Percentiles rank a stretch among this genome's conserved stretches.
phyloP scores from a whole-genome alignment of 2,329 filamentous ascomycete species.

The Lachnellula subtilissima region DNA sequence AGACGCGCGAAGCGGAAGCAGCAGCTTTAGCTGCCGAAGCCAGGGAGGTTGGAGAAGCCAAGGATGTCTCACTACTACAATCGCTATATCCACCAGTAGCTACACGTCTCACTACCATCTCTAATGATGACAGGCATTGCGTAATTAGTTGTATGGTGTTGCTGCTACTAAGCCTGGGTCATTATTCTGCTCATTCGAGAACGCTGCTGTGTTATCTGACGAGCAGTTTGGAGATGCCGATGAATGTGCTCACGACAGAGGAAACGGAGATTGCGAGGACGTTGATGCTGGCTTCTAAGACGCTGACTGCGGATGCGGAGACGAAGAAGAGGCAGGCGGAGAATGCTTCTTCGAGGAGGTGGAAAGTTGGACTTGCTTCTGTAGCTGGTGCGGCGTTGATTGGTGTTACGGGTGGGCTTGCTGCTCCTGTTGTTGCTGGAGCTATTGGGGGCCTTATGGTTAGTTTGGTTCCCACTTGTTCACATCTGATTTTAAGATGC shows the following conservation, averaged over 20 bases:
- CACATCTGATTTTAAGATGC: no score
- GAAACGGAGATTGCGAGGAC: conserved; percentile 73
- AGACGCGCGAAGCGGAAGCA: conserved; percentile 18
- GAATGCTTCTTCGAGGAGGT: conserved; percentile 64
- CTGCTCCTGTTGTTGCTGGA: conserved; percentile 80
- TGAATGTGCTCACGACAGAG: conserved; percentile 58
- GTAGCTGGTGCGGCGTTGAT: conserved; percentile 84
- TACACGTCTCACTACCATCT: conserved; percentile 51
- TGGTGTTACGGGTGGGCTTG: conserved; percentile 87
- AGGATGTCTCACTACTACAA: conserved; percentile 44
- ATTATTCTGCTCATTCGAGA: conserved; percentile 71
- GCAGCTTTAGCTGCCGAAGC: conserved; percentile 24
- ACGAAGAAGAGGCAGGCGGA: conserved; percentile 66
- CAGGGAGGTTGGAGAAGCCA: conserved; percentile 29
- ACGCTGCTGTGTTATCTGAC: conserved; percentile 63
- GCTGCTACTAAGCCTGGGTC: conserved; percentile 65
- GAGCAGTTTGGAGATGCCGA: conserved; percentile 59
- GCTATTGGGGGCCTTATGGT: conserved; percentile 78
- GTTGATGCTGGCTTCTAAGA: conserved; percentile 60
- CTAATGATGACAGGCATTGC: conserved; percentile 54
- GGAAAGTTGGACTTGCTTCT: conserved; percentile 85
- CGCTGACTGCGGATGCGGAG: conserved; percentile 72
- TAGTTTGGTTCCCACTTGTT: no score
- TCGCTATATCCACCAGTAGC: conserved; percentile 49
- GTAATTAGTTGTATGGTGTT: conserved; percentile 67